Percentiles rank a stretch among this genome's conserved stretches.
Evolutionary conservation across 2,329 filamentous ascomycete species (phyloP).

Genomic region (Trichoderma citrinoviride): DNA sequence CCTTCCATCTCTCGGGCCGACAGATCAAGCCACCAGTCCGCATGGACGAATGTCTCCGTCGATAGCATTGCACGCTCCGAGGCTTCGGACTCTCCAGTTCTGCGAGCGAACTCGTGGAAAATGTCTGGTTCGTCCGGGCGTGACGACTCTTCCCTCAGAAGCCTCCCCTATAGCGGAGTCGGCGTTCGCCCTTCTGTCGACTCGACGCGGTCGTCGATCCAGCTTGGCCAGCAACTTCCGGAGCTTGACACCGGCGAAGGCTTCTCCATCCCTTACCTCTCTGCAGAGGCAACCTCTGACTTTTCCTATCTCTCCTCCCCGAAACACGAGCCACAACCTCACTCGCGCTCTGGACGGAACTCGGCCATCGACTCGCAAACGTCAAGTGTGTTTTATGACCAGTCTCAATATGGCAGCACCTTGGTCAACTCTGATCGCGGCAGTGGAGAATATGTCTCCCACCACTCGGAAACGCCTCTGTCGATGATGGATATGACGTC

Average conservation of each 20-base stretch:
- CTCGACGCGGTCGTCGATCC: slow-evolving; percentile 29
- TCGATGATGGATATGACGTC: slow-evolving; percentile 48
- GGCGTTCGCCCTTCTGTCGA: slow-evolving; percentile 29
- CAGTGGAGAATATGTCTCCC: slow-evolving; percentile 46
- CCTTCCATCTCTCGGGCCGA: slow-evolving; percentile 43
- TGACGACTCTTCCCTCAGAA: slow-evolving; percentile 24
- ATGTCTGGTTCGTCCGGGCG: slow-evolving; percentile 26
- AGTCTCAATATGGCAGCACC: slow-evolving; percentile 40
- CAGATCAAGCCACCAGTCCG: slow-evolving; percentile 53
- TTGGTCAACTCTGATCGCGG: slow-evolving; percentile 45
- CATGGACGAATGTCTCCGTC: slow-evolving; percentile 61
- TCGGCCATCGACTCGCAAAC: slow-evolving; percentile 42
- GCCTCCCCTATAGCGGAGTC: slow-evolving; percentile 23
- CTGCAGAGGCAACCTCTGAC: slow-evolving; percentile 34
- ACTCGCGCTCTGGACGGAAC: slow-evolving; percentile 41
- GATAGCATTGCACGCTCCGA: slow-evolving; percentile 49
- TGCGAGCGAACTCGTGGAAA: slow-evolving; percentile 36
- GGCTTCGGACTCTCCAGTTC: slow-evolving; percentile 30
- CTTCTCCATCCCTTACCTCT: slow-evolving; percentile 50
- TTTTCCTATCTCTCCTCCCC: slow-evolving; percentile 41
- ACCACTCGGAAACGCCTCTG: slow-evolving; percentile 44
- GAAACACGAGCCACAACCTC: slow-evolving; percentile 51
- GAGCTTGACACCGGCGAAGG: slow-evolving; percentile 51
- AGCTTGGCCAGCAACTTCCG: slow-evolving; percentile 42
- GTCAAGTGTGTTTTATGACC: slow-evolving; percentile 41